Evolutionary conservation across 164 flowering plant species (phyloP), one percentile per base, ranked within the genome.

Genomic region (Warburgia ugandensis): DNA sequence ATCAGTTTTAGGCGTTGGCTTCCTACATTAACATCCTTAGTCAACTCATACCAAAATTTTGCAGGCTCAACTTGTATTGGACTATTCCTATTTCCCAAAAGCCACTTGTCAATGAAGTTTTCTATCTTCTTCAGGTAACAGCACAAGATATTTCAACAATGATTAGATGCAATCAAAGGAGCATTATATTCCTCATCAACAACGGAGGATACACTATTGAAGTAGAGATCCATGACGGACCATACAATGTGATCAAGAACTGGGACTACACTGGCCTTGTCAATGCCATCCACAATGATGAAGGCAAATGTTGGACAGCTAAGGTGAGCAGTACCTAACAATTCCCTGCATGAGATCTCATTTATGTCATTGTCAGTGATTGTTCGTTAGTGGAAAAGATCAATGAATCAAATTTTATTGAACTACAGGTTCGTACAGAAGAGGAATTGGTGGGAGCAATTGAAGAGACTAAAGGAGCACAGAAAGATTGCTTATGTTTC

Each of bases 91-190:
- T n/a, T n/a, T n/a, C n/a, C n/a, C n/a, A n/a, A n/a, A n/a, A n/a
- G n/a, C n/a, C n/a, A n/a, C n/a, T n/a, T n/a, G n/a, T n/a, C n/a
- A n/a, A n/a, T n/a, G 8, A 39, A 1, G 20, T 25, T 11, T 3
- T 40, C 2, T 27, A 6, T 17, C 11, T 1, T 4, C 26, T 54
- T 35, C 63, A 85, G 94, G 80, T 88, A 46, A 84, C 94, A 6
- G 88, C 83, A 2, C 96, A 88, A 58, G 91, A 88, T 48, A 67
- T 88, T 29, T 74, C 88, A 1, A 88, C 96, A 23, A 88, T 84
- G 94, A n/a, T 88, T 36, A 55, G 88, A 29, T 64, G 70, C 25
- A 86, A 73, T 17, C 96, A 87, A 58, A 84, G 59, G 17, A 70
- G 37, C 58, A 79, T 84, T 48, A 87, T 87, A 37, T 80, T 88